Evolutionary conservation across 352 stramenopile genomes (phyloP).

Genomic region (Pseudoperonospora humuli): DNA sequence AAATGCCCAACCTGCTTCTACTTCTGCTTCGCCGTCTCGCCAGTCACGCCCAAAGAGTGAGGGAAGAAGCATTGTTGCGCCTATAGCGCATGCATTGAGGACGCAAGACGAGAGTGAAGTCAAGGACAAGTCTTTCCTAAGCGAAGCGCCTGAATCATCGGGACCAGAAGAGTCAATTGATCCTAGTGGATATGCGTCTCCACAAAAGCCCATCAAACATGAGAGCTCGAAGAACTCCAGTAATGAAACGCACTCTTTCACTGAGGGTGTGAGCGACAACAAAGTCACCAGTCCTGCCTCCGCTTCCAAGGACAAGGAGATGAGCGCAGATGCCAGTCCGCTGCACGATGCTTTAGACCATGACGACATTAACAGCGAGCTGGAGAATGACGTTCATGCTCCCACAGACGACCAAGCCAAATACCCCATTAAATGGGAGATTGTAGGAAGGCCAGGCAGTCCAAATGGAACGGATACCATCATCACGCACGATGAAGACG

Average conservation of each 20-base stretch:
- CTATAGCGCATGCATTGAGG: not conserved
- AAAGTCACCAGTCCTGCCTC: not conserved
- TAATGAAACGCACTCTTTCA: not conserved
- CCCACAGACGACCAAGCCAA: not conserved
- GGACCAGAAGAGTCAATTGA: not conserved
- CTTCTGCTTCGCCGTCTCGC: slow-evolving; percentile 2
- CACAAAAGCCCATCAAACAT: not conserved
- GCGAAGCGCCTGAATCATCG: slow-evolving; percentile 4
- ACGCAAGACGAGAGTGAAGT: slow-evolving; percentile 2
- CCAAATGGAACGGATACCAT: slow-evolving; percentile 4
- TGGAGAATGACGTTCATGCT: slow-evolving; percentile 1
- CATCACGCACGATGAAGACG: slow-evolving; percentile 4
- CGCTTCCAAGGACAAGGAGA: not conserved
- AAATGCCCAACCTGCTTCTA: not conserved
- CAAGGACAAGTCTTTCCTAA: not conserved
- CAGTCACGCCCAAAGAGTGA: slow-evolving; percentile 7
- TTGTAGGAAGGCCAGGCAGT: not conserved
- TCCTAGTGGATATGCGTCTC: not conserved
- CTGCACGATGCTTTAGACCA: not conserved
- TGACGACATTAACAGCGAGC: slow-evolving; percentile 1
- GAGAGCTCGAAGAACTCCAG: not conserved
- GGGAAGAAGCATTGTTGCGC: not conserved
- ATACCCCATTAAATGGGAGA: not conserved
- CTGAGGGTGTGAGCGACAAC: not conserved
- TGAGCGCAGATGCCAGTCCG: not conserved